These are phyloP conservation scores for Coniferiporia sulphurascens DNA, from an alignment of 1,284 basidiomycete genomes.

Conservation along the genomic window DNA sequence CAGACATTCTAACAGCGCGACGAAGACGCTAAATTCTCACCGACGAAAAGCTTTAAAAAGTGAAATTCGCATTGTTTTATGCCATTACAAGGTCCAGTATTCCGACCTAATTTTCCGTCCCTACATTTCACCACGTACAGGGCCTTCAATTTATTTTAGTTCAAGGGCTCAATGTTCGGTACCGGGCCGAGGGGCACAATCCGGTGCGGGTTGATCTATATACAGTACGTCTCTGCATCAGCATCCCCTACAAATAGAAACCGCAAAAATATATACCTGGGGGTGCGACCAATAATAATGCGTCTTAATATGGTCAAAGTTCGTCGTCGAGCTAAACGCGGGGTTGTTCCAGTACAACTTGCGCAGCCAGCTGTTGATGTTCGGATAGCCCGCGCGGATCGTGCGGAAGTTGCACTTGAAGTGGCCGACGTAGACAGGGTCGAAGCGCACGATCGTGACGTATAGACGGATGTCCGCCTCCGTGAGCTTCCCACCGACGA, in stretches of 20 bases:
- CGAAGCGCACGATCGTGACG: constrained; percentile 51
- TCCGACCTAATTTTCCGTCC: background rate
- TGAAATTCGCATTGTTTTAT: no score
- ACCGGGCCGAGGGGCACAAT: constrained; percentile 75
- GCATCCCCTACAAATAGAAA: background rate
- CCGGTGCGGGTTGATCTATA: constrained; percentile 51
- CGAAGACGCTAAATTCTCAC: no score
- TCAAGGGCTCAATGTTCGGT: constrained; percentile 62
- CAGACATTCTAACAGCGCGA: no score
- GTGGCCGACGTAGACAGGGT: constrained; percentile 54
- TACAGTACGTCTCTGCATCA: constrained; percentile 25
- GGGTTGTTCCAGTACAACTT: constrained; percentile 60
- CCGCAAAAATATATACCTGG: constrained; percentile 2
- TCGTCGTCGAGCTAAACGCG: constrained; percentile 59
- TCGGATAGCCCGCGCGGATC: constrained; percentile 39
- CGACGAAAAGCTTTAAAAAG: no score
- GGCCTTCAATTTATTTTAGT: background rate
- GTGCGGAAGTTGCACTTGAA: constrained; percentile 57
- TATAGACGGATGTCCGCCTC: constrained; percentile 58
- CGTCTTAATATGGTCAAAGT: constrained; percentile 49
- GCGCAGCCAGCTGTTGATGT: constrained; percentile 47
- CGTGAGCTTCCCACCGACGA: constrained; percentile 49
- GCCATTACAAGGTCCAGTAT: background rate
- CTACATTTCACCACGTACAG: background rate
- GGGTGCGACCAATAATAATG: constrained; percentile 39